Evolutionary conservation across 2,329 filamentous ascomycete species (phyloP).

Genomic region (Penicillium fuscoglaucum): DNA sequence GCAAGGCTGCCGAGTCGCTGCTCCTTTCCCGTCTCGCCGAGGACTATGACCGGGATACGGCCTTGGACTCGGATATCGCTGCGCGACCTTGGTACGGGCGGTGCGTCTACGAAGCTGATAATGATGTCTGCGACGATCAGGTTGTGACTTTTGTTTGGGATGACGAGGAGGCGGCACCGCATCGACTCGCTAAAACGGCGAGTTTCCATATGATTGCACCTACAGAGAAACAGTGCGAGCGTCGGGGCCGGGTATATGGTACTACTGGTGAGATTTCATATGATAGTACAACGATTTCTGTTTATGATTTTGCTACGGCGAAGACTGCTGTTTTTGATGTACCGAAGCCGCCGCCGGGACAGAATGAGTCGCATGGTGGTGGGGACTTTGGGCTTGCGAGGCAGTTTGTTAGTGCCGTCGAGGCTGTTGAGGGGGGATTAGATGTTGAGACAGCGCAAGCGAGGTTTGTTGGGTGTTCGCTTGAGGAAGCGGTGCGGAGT

Average conservation of each 20-base stretch:
- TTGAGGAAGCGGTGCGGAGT: conserved; percentile 84
- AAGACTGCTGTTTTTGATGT: conserved; percentile 54
- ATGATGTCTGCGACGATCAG: conserved; percentile 92
- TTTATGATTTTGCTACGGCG: conserved; percentile 69
- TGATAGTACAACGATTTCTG: conserved; percentile 72
- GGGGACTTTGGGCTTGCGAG: conserved; percentile 77
- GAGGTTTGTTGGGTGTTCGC: conserved; percentile 73
- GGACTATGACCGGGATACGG: conserved; percentile 56
- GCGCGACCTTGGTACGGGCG: conserved; percentile 74
- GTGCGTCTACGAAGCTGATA: conserved; percentile 93
- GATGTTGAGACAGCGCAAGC: conserved; percentile 69
- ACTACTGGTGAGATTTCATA: conserved; percentile 82
- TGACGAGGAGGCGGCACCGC: conserved; percentile 55
- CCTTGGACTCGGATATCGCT: conserved; percentile 55
- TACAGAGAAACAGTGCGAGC: conserved; percentile 81
- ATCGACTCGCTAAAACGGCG: conserved; percentile 74
- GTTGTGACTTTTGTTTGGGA: conserved; percentile 86
- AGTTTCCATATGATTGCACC: conserved; percentile 93
- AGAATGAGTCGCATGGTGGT: conserved; percentile 65
- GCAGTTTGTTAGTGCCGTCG: conserved; percentile 80
- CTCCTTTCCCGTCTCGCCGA: conserved; percentile 52
- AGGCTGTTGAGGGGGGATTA: conserved; percentile 71
- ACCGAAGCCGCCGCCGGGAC: conserved; percentile 61
- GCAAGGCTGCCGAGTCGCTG: conserved; percentile 52
- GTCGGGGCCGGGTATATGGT: conserved; percentile 83